These are phyloP conservation scores for Senecio squalidus DNA, from an alignment of 140 eudicot genomes.

Conservation along the genomic window DNA sequence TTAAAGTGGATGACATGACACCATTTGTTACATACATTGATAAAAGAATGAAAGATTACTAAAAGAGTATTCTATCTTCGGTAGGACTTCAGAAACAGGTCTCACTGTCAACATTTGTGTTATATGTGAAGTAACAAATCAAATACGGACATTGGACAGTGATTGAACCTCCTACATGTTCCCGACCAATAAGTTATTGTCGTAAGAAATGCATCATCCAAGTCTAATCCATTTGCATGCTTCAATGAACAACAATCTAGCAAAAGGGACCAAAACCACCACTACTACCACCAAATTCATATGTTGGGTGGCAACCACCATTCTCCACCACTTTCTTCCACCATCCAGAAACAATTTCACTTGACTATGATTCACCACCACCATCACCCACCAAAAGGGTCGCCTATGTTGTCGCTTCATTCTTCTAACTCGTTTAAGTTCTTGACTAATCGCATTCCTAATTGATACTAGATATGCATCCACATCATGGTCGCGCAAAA, in stretches of 20 bases:
- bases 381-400: constrained; percentile 62
- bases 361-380: constrained; percentile 30
- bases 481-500: constrained; percentile 80
- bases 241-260: constrained; percentile 46
- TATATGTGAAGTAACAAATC: too few relatives aligned
- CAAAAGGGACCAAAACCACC: constrained; percentile 50
- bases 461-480: constrained; percentile 53
- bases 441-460: constrained; percentile 62
- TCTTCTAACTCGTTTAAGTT: constrained; percentile 46
- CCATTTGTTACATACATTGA: too few relatives aligned
- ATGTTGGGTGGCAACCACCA: constrained; percentile 55
- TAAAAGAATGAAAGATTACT: too few relatives aligned
- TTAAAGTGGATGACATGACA: too few relatives aligned
- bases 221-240: constrained; percentile 26
- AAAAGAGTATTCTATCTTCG: too few relatives aligned
- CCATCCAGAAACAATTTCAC: constrained; percentile 38
- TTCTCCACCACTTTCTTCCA: constrained; percentile 58
- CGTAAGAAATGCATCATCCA: too few relatives aligned
- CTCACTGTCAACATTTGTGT: too few relatives aligned
- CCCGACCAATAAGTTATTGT: too few relatives aligned
- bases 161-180: too few relatives aligned
- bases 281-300: constrained; percentile 55
- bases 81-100: too few relatives aligned
- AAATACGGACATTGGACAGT: too few relatives aligned
- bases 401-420: constrained; percentile 36